These are phyloP conservation scores for Petunia secreta DNA, from an alignment of 257 asterid species.

Conservation along the genomic window DNA sequence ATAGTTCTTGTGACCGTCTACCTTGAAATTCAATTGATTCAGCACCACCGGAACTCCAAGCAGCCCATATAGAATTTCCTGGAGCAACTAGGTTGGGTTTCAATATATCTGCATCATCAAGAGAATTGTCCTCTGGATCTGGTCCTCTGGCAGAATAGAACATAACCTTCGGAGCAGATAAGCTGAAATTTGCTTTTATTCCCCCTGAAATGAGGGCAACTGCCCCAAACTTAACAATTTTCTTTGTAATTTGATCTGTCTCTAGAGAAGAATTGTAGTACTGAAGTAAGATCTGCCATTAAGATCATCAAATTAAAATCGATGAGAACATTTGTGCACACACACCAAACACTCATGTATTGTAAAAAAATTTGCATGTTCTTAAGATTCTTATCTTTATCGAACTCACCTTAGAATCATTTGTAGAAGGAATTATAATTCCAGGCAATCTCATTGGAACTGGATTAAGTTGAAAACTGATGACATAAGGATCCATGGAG, in stretches of 20 bases:
- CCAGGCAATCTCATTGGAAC: constrained; percentile 84
- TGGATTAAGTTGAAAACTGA: constrained; percentile 90
- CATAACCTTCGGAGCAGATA: constrained; percentile 87
- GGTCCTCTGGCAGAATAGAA: constrained; percentile 98
- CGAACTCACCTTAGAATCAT: constrained; percentile 80
- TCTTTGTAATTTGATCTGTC: constrained; percentile 56
- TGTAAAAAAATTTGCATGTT: background rate
- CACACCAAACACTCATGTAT: background rate
- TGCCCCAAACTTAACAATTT: constrained; percentile 73
- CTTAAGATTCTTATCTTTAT: background rate
- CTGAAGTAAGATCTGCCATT: constrained; percentile 66
- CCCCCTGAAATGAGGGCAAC: constrained; percentile 88
- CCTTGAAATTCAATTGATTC: constrained; percentile 91
- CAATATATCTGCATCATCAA: constrained; percentile 70
- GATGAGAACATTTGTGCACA: background rate
- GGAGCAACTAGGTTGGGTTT: constrained; percentile 98
- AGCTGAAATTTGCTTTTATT: constrained; percentile 71
- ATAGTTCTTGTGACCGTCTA: constrained; percentile 31
- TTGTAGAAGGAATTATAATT: constrained; percentile 77
- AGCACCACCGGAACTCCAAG: constrained; percentile 90
- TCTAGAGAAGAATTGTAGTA: constrained; percentile 79
- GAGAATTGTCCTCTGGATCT: constrained; percentile 84
- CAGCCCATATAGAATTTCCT: constrained; percentile 94
- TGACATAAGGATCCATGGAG: constrained; percentile 90
- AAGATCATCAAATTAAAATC: background rate